Percentiles rank a stretch among this genome's conserved stretches.
These are phyloP conservation scores for Apiotrichum brassicae DNA, from an alignment of 1,284 basidiomycete genomes.

Conservation along the genomic window DNA sequence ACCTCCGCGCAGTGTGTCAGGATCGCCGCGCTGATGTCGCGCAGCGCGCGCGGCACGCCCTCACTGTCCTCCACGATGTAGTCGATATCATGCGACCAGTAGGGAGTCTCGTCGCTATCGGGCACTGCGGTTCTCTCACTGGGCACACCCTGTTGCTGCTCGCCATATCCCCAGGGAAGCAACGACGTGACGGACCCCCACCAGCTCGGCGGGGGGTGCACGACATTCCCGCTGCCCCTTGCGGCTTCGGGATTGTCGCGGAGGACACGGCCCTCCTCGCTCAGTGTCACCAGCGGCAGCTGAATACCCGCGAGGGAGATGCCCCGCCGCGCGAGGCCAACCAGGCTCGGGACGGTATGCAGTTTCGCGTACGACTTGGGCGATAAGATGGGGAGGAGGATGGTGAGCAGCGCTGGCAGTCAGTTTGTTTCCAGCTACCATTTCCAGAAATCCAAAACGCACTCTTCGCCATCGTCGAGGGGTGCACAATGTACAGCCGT, in stretches of 20 bases:
- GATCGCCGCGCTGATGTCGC: slow-evolving; percentile 24
- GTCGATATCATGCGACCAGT: slow-evolving; percentile 14
- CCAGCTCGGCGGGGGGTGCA: not conserved
- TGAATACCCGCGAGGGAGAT: slow-evolving; percentile 31
- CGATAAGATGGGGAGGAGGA: slow-evolving; percentile 36
- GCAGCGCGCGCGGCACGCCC: slow-evolving; percentile 20
- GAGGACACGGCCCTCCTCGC: slow-evolving; percentile 27
- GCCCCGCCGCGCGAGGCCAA: slow-evolving; percentile 18
- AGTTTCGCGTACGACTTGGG: slow-evolving; percentile 40
- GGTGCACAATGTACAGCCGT: slow-evolving; percentile 40
- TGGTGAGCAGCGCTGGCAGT: slow-evolving; percentile 25
- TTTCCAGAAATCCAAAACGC: slow-evolving; percentile 6
- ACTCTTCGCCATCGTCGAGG: slow-evolving; percentile 33
- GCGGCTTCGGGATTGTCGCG: slow-evolving; percentile 18
- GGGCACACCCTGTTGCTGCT: too few relatives aligned
- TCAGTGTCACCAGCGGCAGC: slow-evolving; percentile 22
- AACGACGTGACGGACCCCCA: slow-evolving; percentile 3
- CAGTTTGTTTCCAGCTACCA: not conserved
- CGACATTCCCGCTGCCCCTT: not conserved
- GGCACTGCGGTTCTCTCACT: too few relatives aligned
- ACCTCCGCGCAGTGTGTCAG: slow-evolving; percentile 21
- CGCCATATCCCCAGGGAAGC: not conserved
- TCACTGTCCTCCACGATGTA: slow-evolving; percentile 20
- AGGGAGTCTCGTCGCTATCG: not conserved
- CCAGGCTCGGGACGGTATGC: slow-evolving; percentile 27